A percentile compares a stretch with the other conserved stretches of the same genome.
Evolutionary conservation across 768 basidiomycete species (phyloP).

Genomic region (Kwoniella shandongensis): DNA sequence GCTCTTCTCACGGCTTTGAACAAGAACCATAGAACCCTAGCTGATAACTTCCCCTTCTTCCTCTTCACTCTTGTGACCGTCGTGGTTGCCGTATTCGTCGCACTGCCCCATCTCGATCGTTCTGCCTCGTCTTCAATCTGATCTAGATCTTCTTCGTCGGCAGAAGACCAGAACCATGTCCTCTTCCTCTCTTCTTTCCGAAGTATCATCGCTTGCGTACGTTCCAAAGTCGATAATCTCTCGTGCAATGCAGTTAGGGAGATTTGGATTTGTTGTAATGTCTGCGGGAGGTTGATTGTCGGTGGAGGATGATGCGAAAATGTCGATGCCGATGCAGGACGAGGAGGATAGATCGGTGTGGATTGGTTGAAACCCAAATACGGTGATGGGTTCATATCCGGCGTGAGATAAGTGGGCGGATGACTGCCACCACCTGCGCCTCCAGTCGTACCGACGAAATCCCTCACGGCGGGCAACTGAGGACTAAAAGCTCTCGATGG

Average conservation of each 20-base stretch:
- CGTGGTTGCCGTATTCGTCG: conserved; percentile 5
- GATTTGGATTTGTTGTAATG: conserved; percentile 47
- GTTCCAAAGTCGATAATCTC: conserved; percentile 41
- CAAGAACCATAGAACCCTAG: conserved; percentile 32
- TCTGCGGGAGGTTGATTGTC: conserved; percentile 28
- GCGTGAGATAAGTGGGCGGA: conserved; percentile 6
- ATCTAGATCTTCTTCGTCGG: conserved; percentile 39
- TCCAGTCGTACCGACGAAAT: conserved; percentile 12
- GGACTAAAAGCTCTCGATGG: conserved; percentile 14
- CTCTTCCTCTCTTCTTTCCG: conserved; percentile 24
- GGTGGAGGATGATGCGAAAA: conserved; percentile 27
- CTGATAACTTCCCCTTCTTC: conserved; percentile 19
- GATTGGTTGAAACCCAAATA: conserved; percentile 24
- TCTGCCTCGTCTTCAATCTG: conserved; percentile 31
- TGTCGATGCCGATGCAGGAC: conserved; percentile 36
- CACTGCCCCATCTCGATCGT: conserved; percentile 5
- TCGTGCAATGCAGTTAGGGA: conserved; percentile 48
- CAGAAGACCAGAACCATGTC: conserved; percentile 34
- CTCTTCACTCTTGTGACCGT: conserved; percentile 9
- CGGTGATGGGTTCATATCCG: conserved; percentile 21
- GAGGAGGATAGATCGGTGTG: conserved; percentile 29
- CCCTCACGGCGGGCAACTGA: conserved; percentile 17
- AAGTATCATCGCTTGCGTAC: conserved; percentile 41
- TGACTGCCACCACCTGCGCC: too few species aligned
- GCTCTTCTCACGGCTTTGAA: conserved; percentile 34